Evolutionary conservation across 768 basidiomycete species (phyloP).

Genomic region (Boletellus sp.): DNA sequence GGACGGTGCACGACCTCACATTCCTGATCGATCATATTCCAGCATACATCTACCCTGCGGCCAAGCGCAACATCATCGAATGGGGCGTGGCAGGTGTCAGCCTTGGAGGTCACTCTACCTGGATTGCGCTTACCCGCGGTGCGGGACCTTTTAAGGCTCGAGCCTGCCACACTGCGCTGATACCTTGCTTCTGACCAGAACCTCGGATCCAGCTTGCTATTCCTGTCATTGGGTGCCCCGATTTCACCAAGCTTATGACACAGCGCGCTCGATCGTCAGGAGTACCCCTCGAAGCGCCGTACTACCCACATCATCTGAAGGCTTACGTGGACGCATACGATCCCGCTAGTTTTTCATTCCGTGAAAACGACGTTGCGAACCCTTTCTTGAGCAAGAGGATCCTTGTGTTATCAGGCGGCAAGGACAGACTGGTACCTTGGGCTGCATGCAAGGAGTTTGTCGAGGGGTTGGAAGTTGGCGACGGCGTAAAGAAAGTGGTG

Average conservation of each 20-base stretch:
- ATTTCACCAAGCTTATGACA: constrained; percentile 55
- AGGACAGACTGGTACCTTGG: constrained; percentile 68
- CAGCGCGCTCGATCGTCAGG: constrained; percentile 48
- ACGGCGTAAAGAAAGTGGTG: constrained; percentile 54
- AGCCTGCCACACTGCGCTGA: background rate
- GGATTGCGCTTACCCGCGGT: constrained; percentile 60
- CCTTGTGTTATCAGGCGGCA: constrained; percentile 64
- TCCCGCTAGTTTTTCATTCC: constrained; percentile 43
- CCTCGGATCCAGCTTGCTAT: constrained; percentile 43
- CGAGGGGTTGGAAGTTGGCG: constrained; percentile 49
- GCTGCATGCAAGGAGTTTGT: constrained; percentile 54
- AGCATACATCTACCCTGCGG: constrained; percentile 65
- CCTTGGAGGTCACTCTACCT: constrained; percentile 82
- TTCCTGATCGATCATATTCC: constrained; percentile 80
- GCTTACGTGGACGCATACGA: constrained; percentile 45
- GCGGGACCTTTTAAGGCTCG: background rate
- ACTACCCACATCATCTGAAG: constrained; percentile 54
- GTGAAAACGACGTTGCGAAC: constrained; percentile 38
- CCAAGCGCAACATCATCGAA: constrained; percentile 54
- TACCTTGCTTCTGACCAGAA: constrained; percentile 30
- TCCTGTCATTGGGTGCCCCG: constrained; percentile 68
- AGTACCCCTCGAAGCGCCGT: constrained; percentile 45
- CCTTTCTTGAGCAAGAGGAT: constrained; percentile 72
- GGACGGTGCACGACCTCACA: constrained; percentile 72
- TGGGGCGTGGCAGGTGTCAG: constrained; percentile 78